Evolutionary conservation across 331 rosid genomes (phyloP).

Genomic region (Quercus lobata): DNA sequence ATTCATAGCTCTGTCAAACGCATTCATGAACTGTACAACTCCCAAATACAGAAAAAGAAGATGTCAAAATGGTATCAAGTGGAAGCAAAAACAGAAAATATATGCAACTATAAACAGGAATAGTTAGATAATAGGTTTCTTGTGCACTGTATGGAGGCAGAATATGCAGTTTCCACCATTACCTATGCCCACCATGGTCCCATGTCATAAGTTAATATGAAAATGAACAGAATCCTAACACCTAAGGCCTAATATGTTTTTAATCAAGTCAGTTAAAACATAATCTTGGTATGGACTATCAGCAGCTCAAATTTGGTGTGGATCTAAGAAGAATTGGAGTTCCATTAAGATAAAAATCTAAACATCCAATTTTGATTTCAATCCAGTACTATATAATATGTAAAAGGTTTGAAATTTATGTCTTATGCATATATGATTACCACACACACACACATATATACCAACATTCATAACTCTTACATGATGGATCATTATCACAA

Average conservation of each 20-base stretch:
- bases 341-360: background rate
- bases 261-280: background rate
- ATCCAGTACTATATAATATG: background rate
- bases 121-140: background rate
- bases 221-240: background rate
- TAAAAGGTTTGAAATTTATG: background rate
- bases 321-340: background rate
- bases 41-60: slow-evolving; percentile 16
- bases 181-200: background rate
- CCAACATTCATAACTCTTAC: background rate
- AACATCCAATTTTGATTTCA: background rate
- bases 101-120: background rate
- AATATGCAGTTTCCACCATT: background rate
- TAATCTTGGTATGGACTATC: background rate
- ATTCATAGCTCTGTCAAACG: slow-evolving; percentile 92
- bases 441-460: too few species aligned
- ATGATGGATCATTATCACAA: background rate
- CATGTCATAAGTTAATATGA: background rate
- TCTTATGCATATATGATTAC: background rate
- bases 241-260: background rate
- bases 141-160: background rate
- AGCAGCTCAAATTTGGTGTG: background rate
- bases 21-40: slow-evolving; percentile 80
- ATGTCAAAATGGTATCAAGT: background rate
- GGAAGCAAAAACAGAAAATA: background rate